A percentile compares a stretch with the other conserved stretches of the same genome.
phyloP scores from a whole-genome alignment of 495 filamentous ascomycete genomes.

The Patellaria atrata region DNA sequence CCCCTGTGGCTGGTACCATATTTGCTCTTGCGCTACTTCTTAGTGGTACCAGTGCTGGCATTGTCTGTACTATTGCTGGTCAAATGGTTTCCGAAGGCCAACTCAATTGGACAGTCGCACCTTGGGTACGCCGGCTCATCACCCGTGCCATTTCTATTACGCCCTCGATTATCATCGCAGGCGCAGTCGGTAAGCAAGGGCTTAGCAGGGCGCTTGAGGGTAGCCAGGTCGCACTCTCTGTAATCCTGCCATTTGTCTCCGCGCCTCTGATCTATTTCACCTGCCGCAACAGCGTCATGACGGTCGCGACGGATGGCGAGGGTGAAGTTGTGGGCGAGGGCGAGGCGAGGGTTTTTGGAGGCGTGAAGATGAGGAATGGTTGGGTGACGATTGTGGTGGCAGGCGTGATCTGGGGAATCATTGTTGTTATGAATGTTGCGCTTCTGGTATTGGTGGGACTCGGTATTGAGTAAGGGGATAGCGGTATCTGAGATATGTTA shows the following conservation, averaged over 20 bases:
- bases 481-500: neutral
- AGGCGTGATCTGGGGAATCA: slow-evolving; percentile 26
- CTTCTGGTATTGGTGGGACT: slow-evolving; percentile 21
- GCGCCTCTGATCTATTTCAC: slow-evolving; percentile 85
- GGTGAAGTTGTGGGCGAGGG: slow-evolving; percentile 1
- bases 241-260: slow-evolving; percentile 67
- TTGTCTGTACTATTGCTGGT: slow-evolving; percentile 72
- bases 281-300: slow-evolving; percentile 69
- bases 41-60: slow-evolving; percentile 63
- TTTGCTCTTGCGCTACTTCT: slow-evolving; percentile 67
- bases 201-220: slow-evolving; percentile 61
- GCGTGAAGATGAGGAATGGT: slow-evolving; percentile 26
- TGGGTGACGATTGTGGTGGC: slow-evolving; percentile 23
- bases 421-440: slow-evolving; percentile 31
- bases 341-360: neutral
- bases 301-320: slow-evolving; percentile 29
- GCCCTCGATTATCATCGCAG: slow-evolving; percentile 70
- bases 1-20: slow-evolving; percentile 57
- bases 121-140: slow-evolving; percentile 58
- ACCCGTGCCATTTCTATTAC: slow-evolving; percentile 64
- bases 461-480: slow-evolving; percentile 9
- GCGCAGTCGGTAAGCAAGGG: slow-evolving; percentile 54
- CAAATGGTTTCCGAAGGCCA: slow-evolving; percentile 76
- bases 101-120: slow-evolving; percentile 51
- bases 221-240: slow-evolving; percentile 65